Percentiles rank a stretch among this genome's conserved stretches.
Evolutionary conservation across 2,329 filamentous ascomycete genomes (phyloP).

Genomic region (Zelopaecilomyces penicillatus): DNA sequence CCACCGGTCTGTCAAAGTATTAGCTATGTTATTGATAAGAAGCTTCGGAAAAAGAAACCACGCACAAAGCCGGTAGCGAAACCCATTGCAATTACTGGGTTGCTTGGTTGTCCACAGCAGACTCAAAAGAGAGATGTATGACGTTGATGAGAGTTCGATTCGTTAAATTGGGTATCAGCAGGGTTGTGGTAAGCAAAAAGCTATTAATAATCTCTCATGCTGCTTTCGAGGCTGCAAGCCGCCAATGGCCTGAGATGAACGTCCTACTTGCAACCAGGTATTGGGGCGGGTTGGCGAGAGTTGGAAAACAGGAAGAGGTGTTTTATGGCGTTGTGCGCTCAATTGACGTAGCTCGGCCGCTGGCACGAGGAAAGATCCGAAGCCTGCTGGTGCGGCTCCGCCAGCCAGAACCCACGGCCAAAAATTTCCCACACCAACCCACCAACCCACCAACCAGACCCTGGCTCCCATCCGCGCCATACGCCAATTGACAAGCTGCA

Average conservation of each 20-base stretch:
- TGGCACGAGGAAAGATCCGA: constrained; percentile 20
- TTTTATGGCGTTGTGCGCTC: not conserved
- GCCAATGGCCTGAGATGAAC: constrained; percentile 5
- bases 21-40: constrained; percentile 4
- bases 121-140: not conserved
- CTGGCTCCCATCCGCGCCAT: not conserved
- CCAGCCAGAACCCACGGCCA: constrained; percentile 18
- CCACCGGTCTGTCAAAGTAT: constrained; percentile 53
- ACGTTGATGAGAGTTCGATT: no score
- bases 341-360: constrained; percentile 14
- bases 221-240: constrained; percentile 21
- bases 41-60: constrained; percentile 10
- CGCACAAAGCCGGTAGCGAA: constrained; percentile 68
- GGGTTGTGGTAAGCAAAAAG: not conserved
- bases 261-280: no score
- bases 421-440: constrained; percentile 23
- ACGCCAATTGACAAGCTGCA: no score
- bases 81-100: constrained; percentile 45
- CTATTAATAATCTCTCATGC: constrained; percentile 23
- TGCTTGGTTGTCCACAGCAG: constrained; percentile 8
- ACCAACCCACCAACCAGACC: constrained; percentile 6
- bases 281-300: not conserved
- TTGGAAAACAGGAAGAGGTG: not conserved
- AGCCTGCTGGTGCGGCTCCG: not conserved
- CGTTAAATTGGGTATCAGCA: no score